phyloP scores from a whole-genome alignment of 805 yeast species.

The Saccharomycopsis malanga region DNA sequence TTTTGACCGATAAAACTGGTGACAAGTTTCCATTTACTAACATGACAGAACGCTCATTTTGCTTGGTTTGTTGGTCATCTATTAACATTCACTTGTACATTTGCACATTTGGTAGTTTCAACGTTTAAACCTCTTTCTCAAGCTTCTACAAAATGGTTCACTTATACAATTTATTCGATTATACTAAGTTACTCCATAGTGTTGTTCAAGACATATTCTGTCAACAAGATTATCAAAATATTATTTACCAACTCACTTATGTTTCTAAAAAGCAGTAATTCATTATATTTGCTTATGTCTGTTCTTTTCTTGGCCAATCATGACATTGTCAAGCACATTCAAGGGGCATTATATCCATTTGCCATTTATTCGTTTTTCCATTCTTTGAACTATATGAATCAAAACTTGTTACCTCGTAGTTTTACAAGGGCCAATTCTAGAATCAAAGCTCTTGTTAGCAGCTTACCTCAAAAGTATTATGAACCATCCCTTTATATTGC shows the following conservation, averaged over 20 bases:
- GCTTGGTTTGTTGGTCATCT: slow-evolving; percentile 66
- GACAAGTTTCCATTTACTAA: too few species aligned
- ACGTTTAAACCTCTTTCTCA: slow-evolving; percentile 29
- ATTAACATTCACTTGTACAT: slow-evolving; percentile 38
- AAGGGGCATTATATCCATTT: slow-evolving; percentile 52
- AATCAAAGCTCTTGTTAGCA: slow-evolving; percentile 28
- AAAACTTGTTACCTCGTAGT: slow-evolving; percentile 25
- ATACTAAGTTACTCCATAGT: slow-evolving; percentile 58
- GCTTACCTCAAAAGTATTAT: slow-evolving; percentile 34
- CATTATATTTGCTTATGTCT: slow-evolving; percentile 50
- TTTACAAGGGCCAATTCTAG: slow-evolving; percentile 15
- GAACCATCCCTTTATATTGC: slow-evolving; percentile 39
- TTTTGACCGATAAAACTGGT: too few species aligned
- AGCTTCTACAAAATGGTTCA: slow-evolving; percentile 32
- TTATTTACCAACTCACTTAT: slow-evolving; percentile 27
- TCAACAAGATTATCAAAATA: slow-evolving; percentile 27
- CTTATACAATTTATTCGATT: slow-evolving; percentile 41
- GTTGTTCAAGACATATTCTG: slow-evolving; percentile 39
- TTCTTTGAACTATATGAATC: slow-evolving; percentile 50
- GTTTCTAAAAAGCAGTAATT: slow-evolving; percentile 39
- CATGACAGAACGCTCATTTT: slow-evolving; percentile 53
- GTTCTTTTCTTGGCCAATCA: slow-evolving; percentile 35
- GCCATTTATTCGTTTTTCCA: slow-evolving; percentile 60
- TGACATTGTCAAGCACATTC: slow-evolving; percentile 34
- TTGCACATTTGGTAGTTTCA: slow-evolving; percentile 34